phyloP scores from a whole-genome alignment of 202 grass and related monocot genomes.

The Sporobolus alterniflorus region DNA sequence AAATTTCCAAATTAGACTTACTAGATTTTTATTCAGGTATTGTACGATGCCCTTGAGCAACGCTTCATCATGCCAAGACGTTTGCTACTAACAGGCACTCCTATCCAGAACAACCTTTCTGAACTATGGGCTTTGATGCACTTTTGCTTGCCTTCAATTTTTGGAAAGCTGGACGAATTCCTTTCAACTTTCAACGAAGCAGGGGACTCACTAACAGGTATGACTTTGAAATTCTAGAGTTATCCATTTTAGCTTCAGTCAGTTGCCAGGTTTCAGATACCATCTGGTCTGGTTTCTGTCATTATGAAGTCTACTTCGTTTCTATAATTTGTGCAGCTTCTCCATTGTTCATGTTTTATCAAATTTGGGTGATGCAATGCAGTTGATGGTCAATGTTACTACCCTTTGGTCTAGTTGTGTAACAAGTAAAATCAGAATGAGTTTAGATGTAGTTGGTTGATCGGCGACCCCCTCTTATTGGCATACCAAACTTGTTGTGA shows the following conservation, averaged over 20 bases:
- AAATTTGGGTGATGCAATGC: conserved; percentile 2
- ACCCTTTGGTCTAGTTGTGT: conserved; percentile 13
- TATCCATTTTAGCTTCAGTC: conserved; percentile 26
- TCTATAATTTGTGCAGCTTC: neutral
- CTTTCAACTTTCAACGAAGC: conserved; percentile 81
- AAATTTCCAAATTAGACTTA: conserved; percentile 21
- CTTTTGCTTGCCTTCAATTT: conserved; percentile 93
- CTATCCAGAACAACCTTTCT: conserved; percentile 91
- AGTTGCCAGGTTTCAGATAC: neutral
- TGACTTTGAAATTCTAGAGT: conserved; percentile 1
- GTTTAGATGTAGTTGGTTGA: conserved; percentile 2
- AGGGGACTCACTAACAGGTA: conserved; percentile 65
- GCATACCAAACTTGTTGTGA: neutral
- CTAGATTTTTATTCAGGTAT: conserved; percentile 55
- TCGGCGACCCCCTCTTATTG: conserved; percentile 7
- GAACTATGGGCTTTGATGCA: conserved; percentile 97
- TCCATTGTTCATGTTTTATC: conserved; percentile 21
- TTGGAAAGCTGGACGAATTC: conserved; percentile 76
- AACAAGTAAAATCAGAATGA: neutral
- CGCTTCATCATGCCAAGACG: conserved; percentile 86
- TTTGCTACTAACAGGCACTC: conserved; percentile 89
- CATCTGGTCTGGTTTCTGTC: neutral
- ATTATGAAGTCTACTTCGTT: neutral
- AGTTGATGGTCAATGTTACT: conserved; percentile 1
- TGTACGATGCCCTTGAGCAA: conserved; percentile 84